Base-by-base conservation (phyloP, 2,329 filamentous ascomycete genomes). In the Sporothrix brasiliensis region DNA sequence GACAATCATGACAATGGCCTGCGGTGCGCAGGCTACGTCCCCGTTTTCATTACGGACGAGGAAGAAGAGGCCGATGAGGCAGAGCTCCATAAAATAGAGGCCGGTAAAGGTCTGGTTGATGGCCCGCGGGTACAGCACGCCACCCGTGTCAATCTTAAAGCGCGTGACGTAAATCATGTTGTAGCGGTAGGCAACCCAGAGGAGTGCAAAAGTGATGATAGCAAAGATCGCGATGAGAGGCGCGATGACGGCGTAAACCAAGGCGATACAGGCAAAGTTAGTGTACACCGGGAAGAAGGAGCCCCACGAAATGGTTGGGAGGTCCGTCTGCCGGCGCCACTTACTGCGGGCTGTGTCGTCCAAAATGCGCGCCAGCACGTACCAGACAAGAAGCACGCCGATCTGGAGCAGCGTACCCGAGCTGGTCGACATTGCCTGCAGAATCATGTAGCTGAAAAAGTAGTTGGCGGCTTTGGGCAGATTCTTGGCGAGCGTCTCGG, bases 361-460 rank as follows among this genome's bases (percentile, higher is more conserved):
- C 56, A 96, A 79, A 0, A 97, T 85, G 1, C 89, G 91, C 1
- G 92, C 91, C 60, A 97, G 79, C 27, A 98, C 76, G 75, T 93
- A 97, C 89, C 94, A 97, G 73, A 90, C 84, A 60, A 93, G 77
- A 3, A 99, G 85, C 3, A 89, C 87, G n/a, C 88, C 88, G 30
- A 97, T 87, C 77, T 98, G 95, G 14, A 97, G 83, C 4, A 98
- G 83, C 0, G 92, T 94, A 79, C 92, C 93, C 1, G 94, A 94
- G 79, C 93, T 97, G 73, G 92, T 93, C 73, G 92, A 93, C 75
- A 98, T 85, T 0, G 94, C 93, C 77, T 98, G 95, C 11, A 99
- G 89, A 77, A 97, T 91, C 89, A 99, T 94, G 85, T 99, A 99
- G 0, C 93, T 94, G 84, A 97, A 98, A 83, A 98, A 99, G 80